Evolutionary conservation across 441 rosid genomes (phyloP), one percentile per base, ranked within the genome.

Genomic region (Adansonia rubrostipa): DNA sequence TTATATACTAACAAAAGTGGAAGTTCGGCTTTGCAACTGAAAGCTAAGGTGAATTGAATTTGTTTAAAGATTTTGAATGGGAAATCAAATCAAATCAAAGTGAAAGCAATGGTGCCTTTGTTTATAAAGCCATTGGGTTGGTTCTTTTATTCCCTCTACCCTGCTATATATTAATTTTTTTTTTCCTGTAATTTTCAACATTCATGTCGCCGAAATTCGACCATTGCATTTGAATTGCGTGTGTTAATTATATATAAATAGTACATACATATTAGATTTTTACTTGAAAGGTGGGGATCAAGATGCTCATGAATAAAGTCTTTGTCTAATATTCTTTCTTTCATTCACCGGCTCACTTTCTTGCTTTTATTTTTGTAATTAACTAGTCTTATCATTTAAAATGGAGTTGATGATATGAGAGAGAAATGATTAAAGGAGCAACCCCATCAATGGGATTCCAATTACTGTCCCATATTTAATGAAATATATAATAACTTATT

Each of bases 201-300:
- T 87, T 88, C 88, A 85, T 60, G 80, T 82, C 91, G 76, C 88
- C 81, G 77, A 81, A 78, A 85, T 85, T 86, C 80, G 87, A 86
- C 71, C 73, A 71, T 77, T 68, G 68, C 71, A 69, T 71, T 51
- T 69, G 74, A 60, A 71, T 77, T 68, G 68, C 71, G 64, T 71
- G 57, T 69, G 74, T 65, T 50, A 24, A 9, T 56, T 15, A 74
- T 72, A 67, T 73, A 69, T 58, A 42, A 73, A 40, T 54, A 67
- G 40, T 22, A 79, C 74, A 77, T 76, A 80, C 54, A n/a, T 22
- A 24, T 36, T 13, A 17, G 9, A 19, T 4, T 9, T 67, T 17
- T 28, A 67, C 63, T 76, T 74, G 65, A 73, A 77, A 50, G 36
- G 22, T 24, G 56, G 54, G 67, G 74, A 54, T 53, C 76, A 61